Evolutionary conservation across 306 rosid genomes (phyloP).

Genomic region (Prinsepia uniflora): DNA sequence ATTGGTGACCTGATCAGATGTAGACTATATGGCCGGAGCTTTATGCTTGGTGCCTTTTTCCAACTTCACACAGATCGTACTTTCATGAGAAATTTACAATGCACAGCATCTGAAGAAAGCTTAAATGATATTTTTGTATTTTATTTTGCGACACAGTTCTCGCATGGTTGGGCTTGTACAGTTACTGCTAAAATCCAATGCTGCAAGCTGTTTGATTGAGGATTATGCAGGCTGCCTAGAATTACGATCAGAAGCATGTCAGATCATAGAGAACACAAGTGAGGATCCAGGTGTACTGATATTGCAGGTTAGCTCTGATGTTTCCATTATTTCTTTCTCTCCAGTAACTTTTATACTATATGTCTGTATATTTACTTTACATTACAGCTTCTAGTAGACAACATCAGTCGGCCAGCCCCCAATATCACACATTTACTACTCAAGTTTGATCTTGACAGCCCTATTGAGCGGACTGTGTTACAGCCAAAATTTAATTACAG

Average conservation of each 20-base stretch:
- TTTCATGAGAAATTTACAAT: background rate
- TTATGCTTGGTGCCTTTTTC: background rate
- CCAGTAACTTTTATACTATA: background rate
- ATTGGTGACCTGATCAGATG: background rate
- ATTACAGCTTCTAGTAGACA: constrained; percentile 88
- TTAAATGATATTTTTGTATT: constrained; percentile 4
- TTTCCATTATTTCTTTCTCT: constrained; percentile 5
- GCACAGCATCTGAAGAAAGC: constrained; percentile 2
- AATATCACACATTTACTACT: constrained; percentile 79
- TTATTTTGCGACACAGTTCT: constrained; percentile 56
- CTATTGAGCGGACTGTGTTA: constrained; percentile 72
- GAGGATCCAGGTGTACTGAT: constrained; percentile 94
- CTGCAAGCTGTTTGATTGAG: constrained; percentile 75
- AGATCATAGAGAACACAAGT: constrained; percentile 53
- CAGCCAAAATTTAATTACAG: constrained; percentile 97
- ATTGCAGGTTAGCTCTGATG: constrained; percentile 60
- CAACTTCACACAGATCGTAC: background rate
- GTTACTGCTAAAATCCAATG: constrained; percentile 67
- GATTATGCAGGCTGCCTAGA: constrained; percentile 99
- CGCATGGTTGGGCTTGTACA: constrained; percentile 95
- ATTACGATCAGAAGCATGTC: constrained; percentile 72
- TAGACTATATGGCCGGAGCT: constrained; percentile 4
- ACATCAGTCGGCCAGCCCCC: constrained; percentile 90
- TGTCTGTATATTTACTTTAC: constrained; percentile 8
- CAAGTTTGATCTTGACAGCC: constrained; percentile 76